Base-by-base conservation (phyloP, 371 early-diverging fungal genomes). In the Syncephalastrum sp. region DNA sequence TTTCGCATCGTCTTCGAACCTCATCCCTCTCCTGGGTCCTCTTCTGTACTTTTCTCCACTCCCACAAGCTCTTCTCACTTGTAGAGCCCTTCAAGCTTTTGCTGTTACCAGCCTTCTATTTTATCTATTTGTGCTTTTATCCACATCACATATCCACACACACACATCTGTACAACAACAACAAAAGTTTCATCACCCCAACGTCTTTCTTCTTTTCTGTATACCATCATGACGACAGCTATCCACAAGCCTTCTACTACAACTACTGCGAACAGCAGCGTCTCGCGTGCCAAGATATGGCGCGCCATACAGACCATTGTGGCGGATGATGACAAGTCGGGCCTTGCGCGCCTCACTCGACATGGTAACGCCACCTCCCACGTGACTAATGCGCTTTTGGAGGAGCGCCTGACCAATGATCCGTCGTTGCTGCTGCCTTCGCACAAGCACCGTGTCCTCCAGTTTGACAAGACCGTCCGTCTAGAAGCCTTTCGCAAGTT, bases 381-480 rank as follows among this genome's bases (percentile, higher is more conserved):
- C 42, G 54, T 65, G 42, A 61, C 53, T 42, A 23, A 47, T 46
- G 65, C 56, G 12, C 45, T 65, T 17, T 25, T 65, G 16, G 19
- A 43, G 12, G 46, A 46, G 10, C 54, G 65, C 8, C 43, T 53
- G 10, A 14, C 42, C 17, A 65, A 65, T 43, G 65, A 65, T 49
- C 58, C 58, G 14, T 54, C 60, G 8, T 29, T 16, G 5, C 55
- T 54, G 21, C 54, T 61, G 14, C 61, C 65, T 4, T 65, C 65
- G 5, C 65, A 65, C 33, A 56, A 57, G 50, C 61, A 65, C 19
- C 57, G 60, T 5, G 50, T 65, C 24, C 47, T 65, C 41, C 65
- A 60, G 45, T 57, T 60, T 17, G 47, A 56, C 51, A 53, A 52
- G 43, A 19, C 45, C 5, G 5, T 60, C 21, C 57, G 54, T 3